Conservation (phyloP, 148 eudicot species). For the Chenopodium berlandieri region DNA sequence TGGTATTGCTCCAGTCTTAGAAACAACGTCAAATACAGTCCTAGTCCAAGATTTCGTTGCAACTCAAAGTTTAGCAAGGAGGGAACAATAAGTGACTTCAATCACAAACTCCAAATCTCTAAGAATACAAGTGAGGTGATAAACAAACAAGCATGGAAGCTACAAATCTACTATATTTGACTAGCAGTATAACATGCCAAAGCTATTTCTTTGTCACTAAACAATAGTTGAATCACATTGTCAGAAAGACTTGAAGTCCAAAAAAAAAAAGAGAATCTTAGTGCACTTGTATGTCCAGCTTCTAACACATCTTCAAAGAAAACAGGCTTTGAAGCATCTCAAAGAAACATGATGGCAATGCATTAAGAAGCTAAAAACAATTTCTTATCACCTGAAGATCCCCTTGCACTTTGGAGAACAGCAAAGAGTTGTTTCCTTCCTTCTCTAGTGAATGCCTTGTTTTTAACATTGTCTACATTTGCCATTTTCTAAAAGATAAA, state of each 20-base stretch:
- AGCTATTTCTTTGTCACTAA: neutral
- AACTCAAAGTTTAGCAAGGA: neutral
- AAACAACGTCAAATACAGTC: neutral
- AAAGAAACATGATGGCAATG: neutral
- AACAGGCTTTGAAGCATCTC: constrained; percentile 10
- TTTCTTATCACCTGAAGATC: constrained; percentile 78
- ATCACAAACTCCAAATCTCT: neutral
- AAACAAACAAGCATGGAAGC: neutral
- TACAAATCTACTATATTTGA: neutral
- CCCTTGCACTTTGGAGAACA: constrained; percentile 97
- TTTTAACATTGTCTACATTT: constrained; percentile 66
- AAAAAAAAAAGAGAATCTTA: no score
- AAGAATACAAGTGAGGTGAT: neutral
- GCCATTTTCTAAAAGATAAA: constrained; percentile 52
- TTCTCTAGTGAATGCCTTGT: constrained; percentile 85
- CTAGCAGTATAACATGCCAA: constrained; percentile 10
- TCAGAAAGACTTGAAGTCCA: no score
- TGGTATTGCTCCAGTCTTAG: neutral
- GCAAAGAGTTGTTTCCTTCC: constrained; percentile 97
- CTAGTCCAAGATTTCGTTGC: neutral
- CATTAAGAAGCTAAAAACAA: neutral
- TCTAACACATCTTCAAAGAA: constrained; percentile 1
- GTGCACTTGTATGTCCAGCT: neutral
- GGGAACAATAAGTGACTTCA: neutral
- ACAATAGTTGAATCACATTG: no score